phyloP scores from a whole-genome alignment of 352 stramenopile species.

The Phytophthora meadii region DNA sequence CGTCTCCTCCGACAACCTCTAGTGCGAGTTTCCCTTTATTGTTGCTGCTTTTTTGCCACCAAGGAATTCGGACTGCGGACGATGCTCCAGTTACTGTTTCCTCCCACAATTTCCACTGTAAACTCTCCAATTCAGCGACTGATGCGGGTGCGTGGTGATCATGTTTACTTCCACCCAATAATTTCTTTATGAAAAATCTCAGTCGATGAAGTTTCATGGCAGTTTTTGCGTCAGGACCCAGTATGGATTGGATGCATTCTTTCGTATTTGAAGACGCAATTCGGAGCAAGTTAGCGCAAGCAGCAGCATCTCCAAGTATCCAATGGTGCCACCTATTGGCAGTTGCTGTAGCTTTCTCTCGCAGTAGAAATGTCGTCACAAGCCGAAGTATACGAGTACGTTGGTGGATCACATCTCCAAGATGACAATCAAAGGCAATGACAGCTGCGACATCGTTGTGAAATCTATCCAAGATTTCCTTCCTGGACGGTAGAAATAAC shows the following conservation, averaged over 20 bases:
- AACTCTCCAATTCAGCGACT: slow-evolving; percentile 37
- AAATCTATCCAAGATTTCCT: slow-evolving; percentile 20
- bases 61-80: slow-evolving; percentile 7
- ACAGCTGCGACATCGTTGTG: slow-evolving; percentile 23
- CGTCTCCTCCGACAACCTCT: slow-evolving; percentile 71
- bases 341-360: slow-evolving; percentile 11
- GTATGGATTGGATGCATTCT: slow-evolving; percentile 9
- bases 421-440: slow-evolving; percentile 15
- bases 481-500: slow-evolving; percentile 20
- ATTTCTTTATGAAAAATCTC: slow-evolving; percentile 26
- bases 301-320: slow-evolving; percentile 17
- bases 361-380: slow-evolving; percentile 24
- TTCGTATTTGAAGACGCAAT: slow-evolving; percentile 30
- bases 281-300: slow-evolving; percentile 34
- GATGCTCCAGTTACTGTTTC: slow-evolving; percentile 3
- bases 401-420: slow-evolving; percentile 21
- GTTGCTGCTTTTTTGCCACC: slow-evolving; percentile 37
- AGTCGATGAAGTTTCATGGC: slow-evolving; percentile 45
- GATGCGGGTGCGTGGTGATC: slow-evolving; percentile 1
- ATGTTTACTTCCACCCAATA: slow-evolving; percentile 19
- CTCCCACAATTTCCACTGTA: slow-evolving; percentile 45
- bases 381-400: slow-evolving; percentile 36
- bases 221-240: slow-evolving; percentile 44
- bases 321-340: slow-evolving; percentile 24
- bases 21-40: slow-evolving; percentile 29